These are phyloP conservation scores for Phtheirospermum japonicum DNA, from an alignment of 257 asterid species.

Conservation along the genomic window DNA sequence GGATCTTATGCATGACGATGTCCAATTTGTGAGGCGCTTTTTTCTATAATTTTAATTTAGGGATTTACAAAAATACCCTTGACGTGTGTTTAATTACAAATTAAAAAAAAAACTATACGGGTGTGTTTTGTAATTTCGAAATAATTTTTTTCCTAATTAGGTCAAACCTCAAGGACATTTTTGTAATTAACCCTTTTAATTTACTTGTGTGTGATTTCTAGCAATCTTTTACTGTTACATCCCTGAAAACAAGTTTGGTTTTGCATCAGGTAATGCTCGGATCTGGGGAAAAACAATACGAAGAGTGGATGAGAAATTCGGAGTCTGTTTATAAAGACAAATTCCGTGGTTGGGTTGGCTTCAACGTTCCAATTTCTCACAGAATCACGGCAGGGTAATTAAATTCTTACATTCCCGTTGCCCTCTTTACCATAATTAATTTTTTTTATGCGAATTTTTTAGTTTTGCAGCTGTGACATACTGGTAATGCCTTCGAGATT, in stretches of 20 bases:
- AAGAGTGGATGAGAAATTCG: conserved; percentile 92
- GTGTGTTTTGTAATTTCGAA: too few relatives aligned
- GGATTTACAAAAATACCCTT: not conserved
- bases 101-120: too few relatives aligned
- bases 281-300: conserved; percentile 93
- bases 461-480: conserved; percentile 81
- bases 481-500: conserved; percentile 93
- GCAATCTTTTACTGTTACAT: not conserved
- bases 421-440: not conserved
- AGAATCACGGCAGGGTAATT: conserved; percentile 86
- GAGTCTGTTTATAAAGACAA: conserved; percentile 61
- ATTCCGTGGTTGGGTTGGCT: conserved; percentile 97
- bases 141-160: not conserved
- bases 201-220: not conserved
- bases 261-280: conserved; percentile 87
- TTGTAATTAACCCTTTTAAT: too few relatives aligned
- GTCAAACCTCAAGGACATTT: not conserved
- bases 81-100: too few relatives aligned
- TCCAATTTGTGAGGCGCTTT: conserved; percentile 66
- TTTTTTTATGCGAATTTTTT: conserved; percentile 13
- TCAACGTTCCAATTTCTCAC: conserved; percentile 90
- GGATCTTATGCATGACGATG: conserved; percentile 83
- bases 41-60: not conserved
- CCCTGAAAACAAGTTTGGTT: not conserved
- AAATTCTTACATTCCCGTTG: not conserved